Evolutionary conservation across 768 basidiomycete genomes (phyloP).

Genomic region (Serendipita sp.): DNA sequence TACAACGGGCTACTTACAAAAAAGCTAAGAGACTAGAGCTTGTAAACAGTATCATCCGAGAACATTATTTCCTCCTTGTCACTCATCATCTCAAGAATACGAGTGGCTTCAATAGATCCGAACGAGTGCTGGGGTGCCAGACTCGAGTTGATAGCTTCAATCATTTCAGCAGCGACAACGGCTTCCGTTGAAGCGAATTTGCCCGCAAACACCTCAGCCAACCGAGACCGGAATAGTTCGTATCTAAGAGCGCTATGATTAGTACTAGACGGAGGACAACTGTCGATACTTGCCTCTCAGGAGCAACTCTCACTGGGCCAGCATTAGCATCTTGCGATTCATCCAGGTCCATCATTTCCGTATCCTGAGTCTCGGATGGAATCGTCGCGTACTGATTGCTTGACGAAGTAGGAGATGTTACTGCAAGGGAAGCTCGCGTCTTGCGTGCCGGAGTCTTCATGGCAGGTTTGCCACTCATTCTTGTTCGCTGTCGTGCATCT

Average conservation of each 20-base stretch:
- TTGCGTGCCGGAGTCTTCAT: not conserved
- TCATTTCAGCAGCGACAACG: conserved; percentile 48
- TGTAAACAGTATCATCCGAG: conserved; percentile 74
- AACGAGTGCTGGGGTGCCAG: conserved; percentile 52
- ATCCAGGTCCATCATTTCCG: conserved; percentile 23
- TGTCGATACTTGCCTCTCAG: conserved; percentile 38
- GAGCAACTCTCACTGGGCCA: conserved; percentile 21
- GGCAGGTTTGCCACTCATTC: conserved; percentile 10
- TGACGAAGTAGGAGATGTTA: conserved; percentile 19
- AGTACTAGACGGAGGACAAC: conserved; percentile 3
- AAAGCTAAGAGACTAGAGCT: conserved; percentile 31
- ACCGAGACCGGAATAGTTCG: conserved; percentile 60
- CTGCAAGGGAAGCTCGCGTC: not conserved
- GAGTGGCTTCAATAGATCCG: conserved; percentile 64
- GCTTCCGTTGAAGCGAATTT: conserved; percentile 61
- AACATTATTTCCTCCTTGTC: conserved; percentile 75
- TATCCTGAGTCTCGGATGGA: conserved; percentile 16
- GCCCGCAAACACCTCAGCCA: conserved; percentile 56
- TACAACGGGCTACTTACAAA: too few relatives aligned
- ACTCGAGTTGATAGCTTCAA: conserved; percentile 64
- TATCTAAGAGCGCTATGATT: conserved; percentile 29
- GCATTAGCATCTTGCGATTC: conserved; percentile 23
- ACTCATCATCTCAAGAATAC: conserved; percentile 54
- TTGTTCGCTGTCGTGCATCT: conserved; percentile 12
- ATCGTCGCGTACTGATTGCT: conserved; percentile 14